Base-by-base conservation (phyloP, 768 basidiomycete genomes). In the Mycena sanguinolenta region DNA sequence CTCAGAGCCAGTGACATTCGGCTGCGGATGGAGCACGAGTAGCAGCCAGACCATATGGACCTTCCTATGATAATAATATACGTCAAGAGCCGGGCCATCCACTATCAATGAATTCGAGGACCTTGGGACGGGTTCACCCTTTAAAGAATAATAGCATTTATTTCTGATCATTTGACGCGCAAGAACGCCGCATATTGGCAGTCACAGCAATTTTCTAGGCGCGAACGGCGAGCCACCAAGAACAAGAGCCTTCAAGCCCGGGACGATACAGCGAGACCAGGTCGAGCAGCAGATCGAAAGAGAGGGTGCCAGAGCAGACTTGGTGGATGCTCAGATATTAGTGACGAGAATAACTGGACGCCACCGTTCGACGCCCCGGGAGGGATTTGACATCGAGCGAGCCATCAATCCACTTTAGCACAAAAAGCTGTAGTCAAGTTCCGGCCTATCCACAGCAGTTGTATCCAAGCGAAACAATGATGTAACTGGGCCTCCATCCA, bases 371-470 rank as follows among this genome's bases (percentile, higher is more conserved):
- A 55, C 34, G 39, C 50, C n/a, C n/a, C 30, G 53, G 38, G 39
- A 54, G 53, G 13, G 58, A 57, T 10, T 58, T 49, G 57, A 14
- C 46, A 1, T 28, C 23, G 3, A 39, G 10, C 4, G n/a, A 28
- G 16, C 46, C 44, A 32, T n/a, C 34, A 13, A 59, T 59, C 65
- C 58, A 55, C 9, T 57, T 27, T 68, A 38, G 50, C 32, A 19
- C 60, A 21, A 57, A 38, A 3, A 69, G 68, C 68, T 69, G 68
- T 71, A 36, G 44, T 60, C 50, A 38, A 71, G 70, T 50, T 71
- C 70, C 70, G 70, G 65, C 53, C 55, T 34, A 49, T 44, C 46
- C 44, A 61, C 59, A 67, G n/a, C 61, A 69, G 46, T 32, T 50
- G 25, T 27, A 8, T 46, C 16, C 55, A 55, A 23, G 53, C 50